phyloP scores from a whole-genome alignment of 371 early-diverging fungal species.

The Circinella minor region DNA sequence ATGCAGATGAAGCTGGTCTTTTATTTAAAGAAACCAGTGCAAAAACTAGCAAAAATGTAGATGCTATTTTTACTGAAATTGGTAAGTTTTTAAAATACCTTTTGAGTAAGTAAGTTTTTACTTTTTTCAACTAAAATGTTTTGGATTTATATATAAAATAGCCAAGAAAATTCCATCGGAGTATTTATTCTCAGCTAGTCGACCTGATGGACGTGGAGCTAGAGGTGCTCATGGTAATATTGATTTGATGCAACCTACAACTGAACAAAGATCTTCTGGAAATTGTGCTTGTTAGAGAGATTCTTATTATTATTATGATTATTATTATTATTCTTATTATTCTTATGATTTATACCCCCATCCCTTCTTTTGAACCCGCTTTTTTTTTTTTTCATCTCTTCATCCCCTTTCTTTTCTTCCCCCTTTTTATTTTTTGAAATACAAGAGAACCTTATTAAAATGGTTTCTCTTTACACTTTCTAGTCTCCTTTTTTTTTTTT shows the following conservation, averaged over 20 bases:
- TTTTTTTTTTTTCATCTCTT: background rate
- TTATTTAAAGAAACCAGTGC: constrained; percentile 92
- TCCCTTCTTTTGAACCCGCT: constrained; percentile 1
- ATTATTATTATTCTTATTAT: too few relatives aligned
- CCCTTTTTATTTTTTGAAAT: background rate
- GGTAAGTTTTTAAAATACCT: constrained; percentile 22
- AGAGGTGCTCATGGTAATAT: constrained; percentile 57
- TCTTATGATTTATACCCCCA: background rate
- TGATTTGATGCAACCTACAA: constrained; percentile 63
- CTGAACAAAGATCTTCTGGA: constrained; percentile 3
- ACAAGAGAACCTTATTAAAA: too few relatives aligned
- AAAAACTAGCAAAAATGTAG: constrained; percentile 80
- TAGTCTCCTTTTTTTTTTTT: too few relatives aligned
- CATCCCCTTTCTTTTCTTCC: constrained; percentile 1
- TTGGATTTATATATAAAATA: background rate
- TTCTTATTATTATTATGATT: background rate
- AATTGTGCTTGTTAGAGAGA: constrained; percentile 19
- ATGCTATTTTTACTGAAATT: constrained; percentile 72
- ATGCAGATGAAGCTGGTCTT: constrained; percentile 79
- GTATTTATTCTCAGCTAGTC: constrained; percentile 5
- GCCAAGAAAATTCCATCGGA: constrained; percentile 28
- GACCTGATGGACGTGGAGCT: constrained; percentile 19
- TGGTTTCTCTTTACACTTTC: too few relatives aligned
- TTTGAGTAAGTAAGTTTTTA: background rate
- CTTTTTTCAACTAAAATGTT: too few relatives aligned